Evolutionary conservation across 23 red algal genomes (phyloP).

Genomic region (Agarophyton chilense): DNA sequence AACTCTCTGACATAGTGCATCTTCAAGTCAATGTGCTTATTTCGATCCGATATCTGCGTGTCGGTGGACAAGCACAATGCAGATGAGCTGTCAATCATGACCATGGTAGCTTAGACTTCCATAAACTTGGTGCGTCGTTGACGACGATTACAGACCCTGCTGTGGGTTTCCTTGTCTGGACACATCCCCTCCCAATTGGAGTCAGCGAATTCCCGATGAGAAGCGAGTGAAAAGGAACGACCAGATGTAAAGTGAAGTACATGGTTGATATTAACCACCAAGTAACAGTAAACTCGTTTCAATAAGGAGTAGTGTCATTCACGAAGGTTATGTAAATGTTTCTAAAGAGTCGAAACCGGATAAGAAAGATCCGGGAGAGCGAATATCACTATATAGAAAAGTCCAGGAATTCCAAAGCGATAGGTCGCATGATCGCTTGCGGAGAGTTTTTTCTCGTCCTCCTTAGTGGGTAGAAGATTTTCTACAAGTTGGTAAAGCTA

Average conservation of each 20-base stretch:
- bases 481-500: too few relatives aligned
- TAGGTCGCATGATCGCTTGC: not conserved
- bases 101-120: too few relatives aligned
- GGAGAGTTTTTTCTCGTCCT: too few relatives aligned
- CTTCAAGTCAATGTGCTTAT: too few relatives aligned
- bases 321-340: not conserved
- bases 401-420: too few relatives aligned
- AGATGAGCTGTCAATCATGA: too few relatives aligned
- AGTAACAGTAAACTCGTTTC: not conserved
- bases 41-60: too few relatives aligned
- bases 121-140: too few relatives aligned
- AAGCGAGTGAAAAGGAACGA: not conserved
- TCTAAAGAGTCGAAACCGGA: not conserved
- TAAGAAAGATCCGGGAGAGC: not conserved
- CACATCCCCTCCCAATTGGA: constrained; percentile 9
- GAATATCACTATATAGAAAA: not conserved
- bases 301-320: not conserved
- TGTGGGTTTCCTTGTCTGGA: not conserved
- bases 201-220: not conserved
- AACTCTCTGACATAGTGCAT: too few relatives aligned
- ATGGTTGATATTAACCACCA: not conserved
- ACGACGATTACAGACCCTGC: not conserved
- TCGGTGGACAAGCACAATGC: too few relatives aligned
- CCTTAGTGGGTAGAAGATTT: too few relatives aligned
- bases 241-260: not conserved